Conservation (phyloP, 495 filamentous ascomycete genomes). For the Penicillium alfredii region DNA sequence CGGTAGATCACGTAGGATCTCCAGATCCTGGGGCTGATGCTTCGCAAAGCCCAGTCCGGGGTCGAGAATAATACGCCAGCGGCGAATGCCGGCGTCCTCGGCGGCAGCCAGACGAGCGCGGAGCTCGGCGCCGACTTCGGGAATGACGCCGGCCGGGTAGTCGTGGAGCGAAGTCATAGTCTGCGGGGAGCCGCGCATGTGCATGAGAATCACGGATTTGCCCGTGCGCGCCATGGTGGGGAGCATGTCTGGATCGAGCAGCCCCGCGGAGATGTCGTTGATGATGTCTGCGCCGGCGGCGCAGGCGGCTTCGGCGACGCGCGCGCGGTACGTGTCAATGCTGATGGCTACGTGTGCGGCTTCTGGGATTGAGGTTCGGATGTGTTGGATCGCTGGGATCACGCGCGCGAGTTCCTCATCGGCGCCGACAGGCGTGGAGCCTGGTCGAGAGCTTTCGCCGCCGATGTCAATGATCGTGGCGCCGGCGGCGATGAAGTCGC, state of each 20-base stretch:
- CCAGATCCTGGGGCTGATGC: slow-evolving; percentile 68
- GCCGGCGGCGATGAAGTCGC: slow-evolving; percentile 54
- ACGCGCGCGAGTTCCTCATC: slow-evolving; percentile 74
- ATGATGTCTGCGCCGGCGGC: slow-evolving; percentile 85
- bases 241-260: slow-evolving; percentile 76
- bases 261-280: slow-evolving; percentile 88
- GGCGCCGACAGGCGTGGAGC: slow-evolving; percentile 55
- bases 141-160: slow-evolving; percentile 73
- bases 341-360: slow-evolving; percentile 62
- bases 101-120: slow-evolving; percentile 64
- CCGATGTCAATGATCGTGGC: slow-evolving; percentile 88
- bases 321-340: slow-evolving; percentile 87
- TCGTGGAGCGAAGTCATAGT: slow-evolving; percentile 69
- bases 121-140: slow-evolving; percentile 64
- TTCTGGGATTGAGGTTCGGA: slow-evolving; percentile 59
- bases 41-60: slow-evolving; percentile 95
- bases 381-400: slow-evolving; percentile 66
- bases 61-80: slow-evolving; percentile 94
- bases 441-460: slow-evolving; percentile 84
- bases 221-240: slow-evolving; percentile 69
- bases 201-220: slow-evolving; percentile 85
- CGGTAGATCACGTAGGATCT: slow-evolving; percentile 62
- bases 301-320: slow-evolving; percentile 75
- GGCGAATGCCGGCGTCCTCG: slow-evolving; percentile 72
- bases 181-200: slow-evolving; percentile 83